These are phyloP conservation scores for Xanthoconium purpureum DNA, from an alignment of 768 basidiomycete genomes.

Conservation along the genomic window DNA sequence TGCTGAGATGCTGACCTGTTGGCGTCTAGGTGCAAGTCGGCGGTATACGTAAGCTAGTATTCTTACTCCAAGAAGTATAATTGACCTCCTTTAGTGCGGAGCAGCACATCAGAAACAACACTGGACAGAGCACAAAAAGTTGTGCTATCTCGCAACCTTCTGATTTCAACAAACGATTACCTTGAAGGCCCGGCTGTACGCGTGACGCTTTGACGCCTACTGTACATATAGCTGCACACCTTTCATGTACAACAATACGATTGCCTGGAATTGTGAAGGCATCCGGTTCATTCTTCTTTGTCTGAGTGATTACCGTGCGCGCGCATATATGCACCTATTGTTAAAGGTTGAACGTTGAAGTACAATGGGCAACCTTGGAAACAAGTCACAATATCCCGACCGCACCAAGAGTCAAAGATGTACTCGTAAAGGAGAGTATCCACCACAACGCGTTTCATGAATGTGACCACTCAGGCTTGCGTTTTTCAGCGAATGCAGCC, in stretches of 20 bases:
- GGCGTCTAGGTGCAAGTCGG: constrained; percentile 38
- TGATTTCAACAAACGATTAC: constrained; percentile 17
- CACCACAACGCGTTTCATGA: constrained; percentile 14
- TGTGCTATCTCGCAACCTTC: constrained; percentile 35
- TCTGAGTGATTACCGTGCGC: background rate
- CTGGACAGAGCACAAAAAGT: constrained; percentile 36
- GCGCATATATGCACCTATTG: background rate
- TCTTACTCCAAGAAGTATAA: background rate
- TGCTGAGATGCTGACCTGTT: background rate
- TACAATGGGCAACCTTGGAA: background rate
- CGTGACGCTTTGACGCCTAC: background rate
- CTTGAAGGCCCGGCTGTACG: background rate
- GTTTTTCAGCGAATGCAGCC: constrained; percentile 91
- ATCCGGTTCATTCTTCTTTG: too few relatives aligned
- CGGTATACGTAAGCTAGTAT: constrained; percentile 38
- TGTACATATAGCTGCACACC: background rate
- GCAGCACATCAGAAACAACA: constrained; percentile 36
- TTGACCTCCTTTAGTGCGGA: constrained; percentile 30
- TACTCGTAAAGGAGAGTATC: background rate
- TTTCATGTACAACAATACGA: background rate
- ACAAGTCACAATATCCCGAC: background rate
- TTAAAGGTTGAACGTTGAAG: too few relatives aligned
- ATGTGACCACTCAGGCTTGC: constrained; percentile 80
- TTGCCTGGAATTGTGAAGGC: too few relatives aligned
- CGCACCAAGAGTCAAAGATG: background rate